Conservation (phyloP, 306 rosid genomes). For the Cyamopsis tetragonoloba region DNA sequence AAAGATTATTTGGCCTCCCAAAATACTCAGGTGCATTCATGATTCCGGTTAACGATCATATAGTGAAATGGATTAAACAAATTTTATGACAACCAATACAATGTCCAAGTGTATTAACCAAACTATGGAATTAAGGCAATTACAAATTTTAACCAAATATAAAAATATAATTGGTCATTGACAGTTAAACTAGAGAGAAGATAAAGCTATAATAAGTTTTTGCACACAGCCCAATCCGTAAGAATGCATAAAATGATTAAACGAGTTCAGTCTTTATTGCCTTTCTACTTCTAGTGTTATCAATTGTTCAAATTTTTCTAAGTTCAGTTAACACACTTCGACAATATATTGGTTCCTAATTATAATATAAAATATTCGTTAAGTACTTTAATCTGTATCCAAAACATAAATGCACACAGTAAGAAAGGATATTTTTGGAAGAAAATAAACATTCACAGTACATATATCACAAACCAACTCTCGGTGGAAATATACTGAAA, state of each 20-base stretch:
- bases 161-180: neutral
- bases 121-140: neutral
- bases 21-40: slow-evolving; percentile 4
- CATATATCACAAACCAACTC: neutral
- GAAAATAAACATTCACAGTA: neutral
- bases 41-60: neutral
- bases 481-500: neutral
- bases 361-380: neutral
- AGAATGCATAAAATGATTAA: neutral
- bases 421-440: neutral
- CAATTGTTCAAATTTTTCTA: neutral
- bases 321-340: neutral
- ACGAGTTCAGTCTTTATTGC: neutral
- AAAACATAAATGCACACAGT: neutral
- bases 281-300: neutral
- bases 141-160: neutral
- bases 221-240: neutral
- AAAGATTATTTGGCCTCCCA: neutral
- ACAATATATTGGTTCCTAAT: neutral
- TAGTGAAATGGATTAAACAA: neutral
- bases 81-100: neutral
- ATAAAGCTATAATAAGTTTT: neutral
- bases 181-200: neutral
- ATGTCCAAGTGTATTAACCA: neutral
- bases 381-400: neutral